Base-by-base conservation (phyloP, 495 filamentous ascomycete species). In the Oidiodendron maius region DNA sequence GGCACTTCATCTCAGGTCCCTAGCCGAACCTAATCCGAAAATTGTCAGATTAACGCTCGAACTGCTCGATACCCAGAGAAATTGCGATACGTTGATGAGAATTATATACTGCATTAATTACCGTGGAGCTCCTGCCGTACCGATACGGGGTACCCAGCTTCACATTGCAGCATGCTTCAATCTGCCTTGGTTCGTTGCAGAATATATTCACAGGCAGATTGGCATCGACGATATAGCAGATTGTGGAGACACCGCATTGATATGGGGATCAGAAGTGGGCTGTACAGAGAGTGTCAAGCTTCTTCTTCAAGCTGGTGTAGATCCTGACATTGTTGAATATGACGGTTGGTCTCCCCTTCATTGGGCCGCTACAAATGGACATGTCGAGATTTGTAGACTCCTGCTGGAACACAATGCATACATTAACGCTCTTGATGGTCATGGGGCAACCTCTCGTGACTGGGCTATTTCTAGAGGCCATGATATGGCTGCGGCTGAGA, bases 111-210 rank as follows among this genome's bases (percentile, higher is more conserved):
- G 6, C 21, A 25, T 51, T 13, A 26, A 5, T 39, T 23, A 51
- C 21, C 21, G n/a, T n/a, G 34, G 40, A 3, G 38, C 13, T 40
- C 28, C 48, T 3, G 8, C 8, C 23, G 3, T 16, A 3, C 48
- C 48, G n/a, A 38, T 2, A 1, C 6, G 25, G 2, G 17, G n/a
- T 3, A 4, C 11, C 5, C 40, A 11, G 4, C 26, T 51, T 15
- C 48, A 51, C 40, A 17, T 51, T 26, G 48, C 48, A 38, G 25
- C 48, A 36, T 51, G 45, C 15, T 51, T 51, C 48, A 40, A 51
- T 17, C 13, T 51, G 3, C n/a, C 40, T 30, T 51, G 48, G 48
- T 21, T 51, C 21, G 46, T 48, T 20, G 36, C 15, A 9, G 6
- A 16, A 21, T 47, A 38, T 38, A 47, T 47, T 23, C 23, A n/a